phyloP scores from a whole-genome alignment of 2,329 filamentous ascomycete genomes.

The Sporothrix globosa region DNA sequence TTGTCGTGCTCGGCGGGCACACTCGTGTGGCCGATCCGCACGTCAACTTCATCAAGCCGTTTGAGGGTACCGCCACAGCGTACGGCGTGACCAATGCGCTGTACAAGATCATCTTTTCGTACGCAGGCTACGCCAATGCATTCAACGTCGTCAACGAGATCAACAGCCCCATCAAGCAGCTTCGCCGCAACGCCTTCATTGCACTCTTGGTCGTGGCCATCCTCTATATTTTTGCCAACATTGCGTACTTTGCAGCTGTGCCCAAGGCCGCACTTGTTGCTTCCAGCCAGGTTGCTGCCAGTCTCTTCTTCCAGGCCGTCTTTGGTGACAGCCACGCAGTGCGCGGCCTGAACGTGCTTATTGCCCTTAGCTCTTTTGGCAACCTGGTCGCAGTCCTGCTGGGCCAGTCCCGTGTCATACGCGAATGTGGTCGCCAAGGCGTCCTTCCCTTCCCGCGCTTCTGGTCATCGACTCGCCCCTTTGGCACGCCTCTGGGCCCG shows the following conservation, averaged over 20 bases:
- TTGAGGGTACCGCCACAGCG: slow-evolving; percentile 52
- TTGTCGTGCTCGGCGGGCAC: slow-evolving; percentile 63
- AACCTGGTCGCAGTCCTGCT: slow-evolving; percentile 61
- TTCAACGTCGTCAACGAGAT: slow-evolving; percentile 65
- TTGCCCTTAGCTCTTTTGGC: slow-evolving; percentile 61
- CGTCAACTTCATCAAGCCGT: slow-evolving; percentile 59
- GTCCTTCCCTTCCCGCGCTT: slow-evolving; percentile 61
- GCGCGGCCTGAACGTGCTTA: slow-evolving; percentile 59
- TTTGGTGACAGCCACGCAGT: slow-evolving; percentile 56
- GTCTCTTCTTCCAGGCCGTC: slow-evolving; percentile 61
- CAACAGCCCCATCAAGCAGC: slow-evolving; percentile 59
- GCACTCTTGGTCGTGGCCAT: slow-evolving; percentile 56
- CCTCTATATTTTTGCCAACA: slow-evolving; percentile 61
- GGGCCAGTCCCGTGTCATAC: slow-evolving; percentile 59
- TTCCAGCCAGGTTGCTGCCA: slow-evolving; percentile 58
- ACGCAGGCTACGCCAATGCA: slow-evolving; percentile 60
- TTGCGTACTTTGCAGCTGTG: slow-evolving; percentile 63
- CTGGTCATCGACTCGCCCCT: slow-evolving; percentile 65
- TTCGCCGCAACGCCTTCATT: slow-evolving; percentile 54
- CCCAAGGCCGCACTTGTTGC: slow-evolving; percentile 55
- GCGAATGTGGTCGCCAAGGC: slow-evolving; percentile 65
- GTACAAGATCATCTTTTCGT: slow-evolving; percentile 63
- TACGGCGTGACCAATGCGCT: slow-evolving; percentile 60
- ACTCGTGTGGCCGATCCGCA: slow-evolving; percentile 53
- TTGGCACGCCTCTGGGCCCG: slow-evolving; percentile 64